Conservation (phyloP, 106 monocot species). For the Allium cepa region DNA sequence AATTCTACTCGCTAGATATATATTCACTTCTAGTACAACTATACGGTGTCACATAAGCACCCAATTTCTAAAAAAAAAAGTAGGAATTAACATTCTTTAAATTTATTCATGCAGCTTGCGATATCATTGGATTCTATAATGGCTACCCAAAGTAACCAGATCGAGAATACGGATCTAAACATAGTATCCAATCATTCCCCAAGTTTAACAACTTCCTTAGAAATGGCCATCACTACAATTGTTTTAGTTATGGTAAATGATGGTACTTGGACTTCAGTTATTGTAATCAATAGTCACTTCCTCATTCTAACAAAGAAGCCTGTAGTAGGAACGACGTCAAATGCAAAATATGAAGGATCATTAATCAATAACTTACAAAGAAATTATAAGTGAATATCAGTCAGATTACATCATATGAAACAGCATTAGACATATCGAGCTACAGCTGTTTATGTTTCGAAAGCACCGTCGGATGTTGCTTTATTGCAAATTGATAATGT, state of each 20-base stretch:
- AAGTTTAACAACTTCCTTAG: slow-evolving; percentile 21
- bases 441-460: too few species aligned
- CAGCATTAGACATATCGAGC: slow-evolving; percentile 28
- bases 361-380: slow-evolving; percentile 13
- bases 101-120: slow-evolving; percentile 59
- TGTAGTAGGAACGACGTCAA: slow-evolving; percentile 14
- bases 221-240: slow-evolving; percentile 49
- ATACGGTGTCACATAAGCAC: too few species aligned
- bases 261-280: slow-evolving; percentile 72
- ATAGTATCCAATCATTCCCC: slow-evolving; percentile 3
- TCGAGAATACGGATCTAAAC: slow-evolving; percentile 13
- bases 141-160: slow-evolving; percentile 14
- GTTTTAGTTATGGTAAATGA: slow-evolving; percentile 73
- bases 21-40: too few species aligned
- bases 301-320: slow-evolving; percentile 69
- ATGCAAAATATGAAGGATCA: slow-evolving; percentile 12
- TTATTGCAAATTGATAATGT: too few species aligned
- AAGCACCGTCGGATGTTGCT: too few species aligned
- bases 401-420: slow-evolving; percentile 52
- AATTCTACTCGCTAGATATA: too few species aligned
- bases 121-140: slow-evolving; percentile 80
- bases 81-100: too few species aligned
- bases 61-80: too few species aligned
- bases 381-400: slow-evolving; percentile 39
- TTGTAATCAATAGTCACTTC: slow-evolving; percentile 57